phyloP scores from a whole-genome alignment of 495 filamentous ascomycete species.

The Penicillium ucsense region DNA sequence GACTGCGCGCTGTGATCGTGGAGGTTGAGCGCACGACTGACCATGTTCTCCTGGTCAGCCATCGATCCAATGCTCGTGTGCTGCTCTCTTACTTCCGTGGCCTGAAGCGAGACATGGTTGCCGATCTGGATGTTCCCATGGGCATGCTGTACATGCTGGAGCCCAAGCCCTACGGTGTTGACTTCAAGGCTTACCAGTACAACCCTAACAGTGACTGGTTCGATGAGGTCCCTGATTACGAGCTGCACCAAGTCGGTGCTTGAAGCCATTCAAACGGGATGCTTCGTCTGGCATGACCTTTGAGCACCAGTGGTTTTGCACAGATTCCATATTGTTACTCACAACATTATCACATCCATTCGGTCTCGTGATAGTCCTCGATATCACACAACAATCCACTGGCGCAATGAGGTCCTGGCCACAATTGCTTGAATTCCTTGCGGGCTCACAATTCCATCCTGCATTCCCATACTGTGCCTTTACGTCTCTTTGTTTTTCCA shows the following conservation, averaged over 20 bases:
- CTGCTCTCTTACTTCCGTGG: constrained; percentile 94
- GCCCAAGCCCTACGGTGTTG: constrained; percentile 95
- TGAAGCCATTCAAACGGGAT: constrained; percentile 2
- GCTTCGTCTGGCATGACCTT: background rate
- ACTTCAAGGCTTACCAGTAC: constrained; percentile 89
- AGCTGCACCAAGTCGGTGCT: constrained; percentile 46
- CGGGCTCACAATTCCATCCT: no score
- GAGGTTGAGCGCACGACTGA: constrained; percentile 96
- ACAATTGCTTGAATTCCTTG: no score
- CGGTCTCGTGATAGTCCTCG: no score
- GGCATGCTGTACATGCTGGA: constrained; percentile 90
- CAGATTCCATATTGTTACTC: background rate
- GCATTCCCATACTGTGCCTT: no score
- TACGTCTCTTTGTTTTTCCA: no score
- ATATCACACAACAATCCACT: no score
- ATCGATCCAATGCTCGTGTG: constrained; percentile 83
- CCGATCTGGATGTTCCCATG: constrained; percentile 83
- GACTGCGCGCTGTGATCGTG: constrained; percentile 87
- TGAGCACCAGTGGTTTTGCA: background rate
- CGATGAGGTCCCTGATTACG: constrained; percentile 67
- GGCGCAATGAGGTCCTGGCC: no score
- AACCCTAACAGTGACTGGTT: constrained; percentile 70
- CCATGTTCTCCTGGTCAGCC: constrained; percentile 81
- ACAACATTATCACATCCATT: no score
- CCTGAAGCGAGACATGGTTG: constrained; percentile 77